Base-by-base conservation (phyloP, 2,329 filamentous ascomycete genomes). In the Xylariaceae sp. region DNA sequence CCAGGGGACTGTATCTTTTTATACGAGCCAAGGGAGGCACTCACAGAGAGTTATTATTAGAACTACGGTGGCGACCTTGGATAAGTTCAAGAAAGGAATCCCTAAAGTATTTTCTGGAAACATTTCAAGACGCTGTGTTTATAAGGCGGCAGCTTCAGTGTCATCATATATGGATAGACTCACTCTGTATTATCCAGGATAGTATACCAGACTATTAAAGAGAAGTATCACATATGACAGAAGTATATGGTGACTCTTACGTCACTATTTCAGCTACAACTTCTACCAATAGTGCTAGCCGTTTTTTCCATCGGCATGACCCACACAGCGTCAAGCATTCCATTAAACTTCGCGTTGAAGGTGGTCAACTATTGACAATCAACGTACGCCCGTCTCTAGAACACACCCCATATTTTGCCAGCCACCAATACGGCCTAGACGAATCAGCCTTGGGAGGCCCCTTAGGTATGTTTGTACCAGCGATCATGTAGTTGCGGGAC, bases 161-260 rank as follows among this genome's bases (percentile, higher is more conserved):
- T 7, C 51, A 40, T 14, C 62, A 61, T 19, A 44, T 64, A 19
- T 64, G 62, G 62, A 64, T 64, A 20, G 60, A 62, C 40, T 62
- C 57, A 3, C 40, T 59, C 2, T 60, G 57, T 9, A 60, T 60
- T 20, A 52, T 60, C 40, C 59, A 62, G 16, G 54, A 61, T 29
- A 55, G 50, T 42, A 42, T 12, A 7, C 60, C 63, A 2, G 62
- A 64, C 26, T 64, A 60, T 60, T 53, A 10, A n/a, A 32, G 37
- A 19, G 56, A 64, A 44, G 60, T 60, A 19, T 52, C 54, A 6
- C 56, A 46, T 19, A 64, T 64, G 60, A 54, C 56, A 19, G 41
- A 57, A 2, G 52, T 63, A 7, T 64, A 64, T 41, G 62, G 62
- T 2, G 63, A 59, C 20, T 55, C 62, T 2, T 56, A 57, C 20